Conservation (phyloP, 1,284 basidiomycete species). For the Pisolithus thermaeus region DNA sequence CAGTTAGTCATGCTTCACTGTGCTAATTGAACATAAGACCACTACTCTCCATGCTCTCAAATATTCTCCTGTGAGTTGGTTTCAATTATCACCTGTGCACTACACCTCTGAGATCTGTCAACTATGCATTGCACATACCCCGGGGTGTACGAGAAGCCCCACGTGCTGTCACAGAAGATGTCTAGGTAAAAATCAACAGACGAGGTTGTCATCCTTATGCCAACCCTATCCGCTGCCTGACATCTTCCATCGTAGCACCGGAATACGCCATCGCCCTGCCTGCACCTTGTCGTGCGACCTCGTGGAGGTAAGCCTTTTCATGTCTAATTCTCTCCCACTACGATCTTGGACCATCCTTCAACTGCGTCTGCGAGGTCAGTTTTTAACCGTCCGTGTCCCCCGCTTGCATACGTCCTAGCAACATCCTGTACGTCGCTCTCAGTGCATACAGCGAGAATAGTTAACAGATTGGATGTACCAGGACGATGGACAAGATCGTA, state of each 20-base stretch:
- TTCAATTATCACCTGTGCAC: too few relatives aligned
- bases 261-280: constrained; percentile 60
- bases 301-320: constrained; percentile 59
- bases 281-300: constrained; percentile 63
- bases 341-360: constrained; percentile 60
- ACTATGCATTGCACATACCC: too few relatives aligned
- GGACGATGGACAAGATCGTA: constrained; percentile 77
- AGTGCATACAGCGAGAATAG: constrained; percentile 69
- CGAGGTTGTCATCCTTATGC: constrained; percentile 11
- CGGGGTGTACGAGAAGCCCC: too few relatives aligned
- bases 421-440: constrained; percentile 44
- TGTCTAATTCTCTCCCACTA: constrained; percentile 62
- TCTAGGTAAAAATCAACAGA: too few relatives aligned
- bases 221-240: constrained; percentile 66
- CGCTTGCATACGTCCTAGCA: constrained; percentile 46
- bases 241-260: constrained; percentile 58
- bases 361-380: constrained; percentile 68
- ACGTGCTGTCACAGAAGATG: too few relatives aligned
- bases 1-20: too few relatives aligned
- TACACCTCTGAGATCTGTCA: too few relatives aligned
- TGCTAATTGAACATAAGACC: too few relatives aligned
- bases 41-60: too few relatives aligned
- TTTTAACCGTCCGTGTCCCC: constrained; percentile 70
- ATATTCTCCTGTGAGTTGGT: too few relatives aligned
- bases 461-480: constrained; percentile 79